These are phyloP conservation scores for Capsella rubella DNA, from an alignment of 441 rosid species.

Conservation along the genomic window DNA sequence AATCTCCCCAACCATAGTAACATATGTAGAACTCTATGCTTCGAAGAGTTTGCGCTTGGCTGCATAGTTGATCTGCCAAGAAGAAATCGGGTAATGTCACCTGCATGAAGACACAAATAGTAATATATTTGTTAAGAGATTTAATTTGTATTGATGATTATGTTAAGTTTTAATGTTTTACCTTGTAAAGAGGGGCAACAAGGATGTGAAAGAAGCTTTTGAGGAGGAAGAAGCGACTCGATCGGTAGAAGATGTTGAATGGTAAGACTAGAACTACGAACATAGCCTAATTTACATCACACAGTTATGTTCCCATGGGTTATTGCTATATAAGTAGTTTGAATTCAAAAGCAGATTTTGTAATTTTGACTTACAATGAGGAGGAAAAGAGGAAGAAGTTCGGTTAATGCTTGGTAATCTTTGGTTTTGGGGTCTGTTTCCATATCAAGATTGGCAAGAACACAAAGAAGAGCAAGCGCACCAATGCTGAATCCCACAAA, in stretches of 20 bases:
- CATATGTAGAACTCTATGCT: slow-evolving; percentile 51
- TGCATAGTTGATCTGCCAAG: slow-evolving; percentile 58
- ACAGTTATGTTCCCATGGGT: background rate
- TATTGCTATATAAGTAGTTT: background rate
- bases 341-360: background rate
- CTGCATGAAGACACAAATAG: slow-evolving; percentile 16
- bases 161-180: background rate
- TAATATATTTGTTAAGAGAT: slow-evolving; percentile 1
- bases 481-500: slow-evolving; percentile 42
- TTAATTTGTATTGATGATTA: background rate
- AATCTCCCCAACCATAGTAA: slow-evolving; percentile 58
- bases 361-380: slow-evolving; percentile 37
- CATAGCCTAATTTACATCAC: slow-evolving; percentile 51
- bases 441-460: slow-evolving; percentile 48
- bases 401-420: slow-evolving; percentile 44
- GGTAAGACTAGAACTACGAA: slow-evolving; percentile 33
- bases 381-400: slow-evolving; percentile 51
- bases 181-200: slow-evolving; percentile 72
- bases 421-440: slow-evolving; percentile 46
- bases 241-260: slow-evolving; percentile 38
- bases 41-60: slow-evolving; percentile 59
- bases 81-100: slow-evolving; percentile 53
- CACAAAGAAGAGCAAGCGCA: slow-evolving; percentile 29
- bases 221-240: slow-evolving; percentile 38
- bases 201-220: slow-evolving; percentile 30